Base-by-base conservation (phyloP, 2,329 filamentous ascomycete genomes). In the Hypomyces perniciosus region DNA sequence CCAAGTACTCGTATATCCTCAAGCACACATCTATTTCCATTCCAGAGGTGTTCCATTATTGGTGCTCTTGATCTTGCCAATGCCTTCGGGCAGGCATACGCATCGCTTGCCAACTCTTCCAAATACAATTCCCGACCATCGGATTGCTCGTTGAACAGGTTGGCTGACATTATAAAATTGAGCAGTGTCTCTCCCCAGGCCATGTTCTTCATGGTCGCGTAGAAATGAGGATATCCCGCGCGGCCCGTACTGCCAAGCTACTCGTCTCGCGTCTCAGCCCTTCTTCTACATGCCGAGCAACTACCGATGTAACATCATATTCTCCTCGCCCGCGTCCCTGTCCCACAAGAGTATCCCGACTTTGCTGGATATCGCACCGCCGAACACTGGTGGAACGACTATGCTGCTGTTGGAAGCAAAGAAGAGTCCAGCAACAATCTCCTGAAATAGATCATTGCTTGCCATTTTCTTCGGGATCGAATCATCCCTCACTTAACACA, bases 1-100 rank as follows among this genome's bases (percentile, higher is more conserved):
- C 65, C 5, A 61, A 56, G 20, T 20, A 3, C 20, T 20, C 20
- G 55, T 66, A 65, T 49, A 54, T 68, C 40, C 58, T 54, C 42
- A 51, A 56, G 41, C 52, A 64, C 50, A 63, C 57, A 13, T 59
- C 61, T 49, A 61, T 67, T 54, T 62, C 65, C 13, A 59, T 64
- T 46, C 63, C 64, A 52, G 59, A 65, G 46, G 58, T 66, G 42
- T 64, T 61, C 46, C 39, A 52, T 46, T 55, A 54, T 47, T 50
- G 56, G 56, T 56, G 50, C 44, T 53, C 37, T 50, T 28, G 27
- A 46, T 20, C n/a, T n/a, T n/a, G n/a, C n/a, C n/a, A n/a, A n/a
- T n/a, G n/a, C n/a, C n/a, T n/a, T n/a, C n/a, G n/a, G n/a, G n/a
- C n/a, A n/a, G n/a, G n/a, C n/a, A n/a, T n/a, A n/a, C n/a, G n/a